Base-by-base conservation (phyloP, 805 yeast species). In the Kodamaea fukazawae region DNA sequence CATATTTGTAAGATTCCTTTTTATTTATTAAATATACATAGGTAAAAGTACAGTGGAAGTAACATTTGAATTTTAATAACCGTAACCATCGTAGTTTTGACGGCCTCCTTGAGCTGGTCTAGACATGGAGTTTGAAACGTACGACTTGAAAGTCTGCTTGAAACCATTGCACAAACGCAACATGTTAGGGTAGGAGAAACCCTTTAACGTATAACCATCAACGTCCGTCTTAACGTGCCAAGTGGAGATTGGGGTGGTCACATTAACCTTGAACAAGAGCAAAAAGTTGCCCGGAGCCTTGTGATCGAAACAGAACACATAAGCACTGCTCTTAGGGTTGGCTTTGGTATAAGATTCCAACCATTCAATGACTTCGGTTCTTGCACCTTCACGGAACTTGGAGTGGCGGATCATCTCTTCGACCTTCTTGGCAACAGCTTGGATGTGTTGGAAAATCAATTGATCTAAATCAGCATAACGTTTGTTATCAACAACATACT, bases 211-310 rank as follows among this genome's bases (percentile, higher is more conserved):
- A 56, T 78, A 91, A 2, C 98, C 98, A 43, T 82, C 83, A 18
- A 93, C 89, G 39, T 85, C 82, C n/a, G 87, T 87, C 61, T 81
- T 84, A 29, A 93, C 96, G 55, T 87, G 86, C 96, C 97, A 87
- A 2, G 87, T 80, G 53, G 80, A 78, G 27, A 89, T 73, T 35
- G 78, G 78, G 9, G 86, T 78, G 42, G 70, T 71, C 12, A 78
- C 80, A 54, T 76, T 86, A 29, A 89, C 81, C 65, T 91, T 91
- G 73, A 91, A 91, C 63, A 90, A 76, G 43, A 93, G 68, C 53
- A 79, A 72, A 60, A 93, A 89, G 80, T 91, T 87, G n/a, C 99
- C 98, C 2, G 99, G 96, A 30, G 83, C 79, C 53, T 81, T 84
- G 61, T 86, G 86, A 62, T 95, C 95, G 61, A 79, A 82, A 57